These are phyloP conservation scores for Diaporthe eres DNA, from an alignment of 2,329 filamentous ascomycete genomes.

Conservation along the genomic window DNA sequence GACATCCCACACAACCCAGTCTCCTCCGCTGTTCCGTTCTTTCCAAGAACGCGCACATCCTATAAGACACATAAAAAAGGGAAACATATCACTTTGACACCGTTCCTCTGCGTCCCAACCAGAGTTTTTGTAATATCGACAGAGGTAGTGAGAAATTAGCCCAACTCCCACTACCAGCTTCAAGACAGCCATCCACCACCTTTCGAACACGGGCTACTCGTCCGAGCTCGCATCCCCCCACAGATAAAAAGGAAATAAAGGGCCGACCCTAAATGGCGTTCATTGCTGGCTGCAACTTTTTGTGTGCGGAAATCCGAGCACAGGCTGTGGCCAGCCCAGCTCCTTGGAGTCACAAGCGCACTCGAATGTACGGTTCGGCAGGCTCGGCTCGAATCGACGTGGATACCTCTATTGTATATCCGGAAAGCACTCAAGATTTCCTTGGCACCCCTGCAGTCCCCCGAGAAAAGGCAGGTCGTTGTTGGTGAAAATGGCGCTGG, in stretches of 20 bases:
- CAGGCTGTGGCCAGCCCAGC: constrained; percentile 20
- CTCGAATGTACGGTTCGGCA: constrained; percentile 34
- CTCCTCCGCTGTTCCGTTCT: constrained; percentile 42
- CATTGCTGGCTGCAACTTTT: constrained; percentile 38
- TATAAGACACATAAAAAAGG: constrained; percentile 42
- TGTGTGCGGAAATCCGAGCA: constrained; percentile 25
- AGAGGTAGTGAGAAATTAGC: constrained; percentile 28
- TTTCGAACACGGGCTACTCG: constrained; percentile 2
- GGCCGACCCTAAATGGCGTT: constrained; percentile 11
- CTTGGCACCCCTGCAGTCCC: constrained; percentile 25
- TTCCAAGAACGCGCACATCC: constrained; percentile 39
- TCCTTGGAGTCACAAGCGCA: constrained; percentile 31
- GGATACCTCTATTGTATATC: constrained; percentile 33
- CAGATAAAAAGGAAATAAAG: constrained; percentile 26
- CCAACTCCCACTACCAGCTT: constrained; percentile 26
- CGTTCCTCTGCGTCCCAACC: constrained; percentile 36
- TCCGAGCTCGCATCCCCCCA: constrained; percentile 6
- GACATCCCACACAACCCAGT: constrained; percentile 49
- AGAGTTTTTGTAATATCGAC: constrained; percentile 39
- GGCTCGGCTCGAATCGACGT: constrained; percentile 17
- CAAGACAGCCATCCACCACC: constrained; percentile 23
- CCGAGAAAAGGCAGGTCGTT: constrained; percentile 29
- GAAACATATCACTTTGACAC: constrained; percentile 38
- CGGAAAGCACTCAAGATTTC: constrained; percentile 26
- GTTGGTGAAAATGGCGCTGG: constrained; percentile 33